Evolutionary conservation across 2,329 filamentous ascomycete genomes (phyloP), one percentile per base, ranked within the genome.

Genomic region (Pseudophaeomoniella oleicola): DNA sequence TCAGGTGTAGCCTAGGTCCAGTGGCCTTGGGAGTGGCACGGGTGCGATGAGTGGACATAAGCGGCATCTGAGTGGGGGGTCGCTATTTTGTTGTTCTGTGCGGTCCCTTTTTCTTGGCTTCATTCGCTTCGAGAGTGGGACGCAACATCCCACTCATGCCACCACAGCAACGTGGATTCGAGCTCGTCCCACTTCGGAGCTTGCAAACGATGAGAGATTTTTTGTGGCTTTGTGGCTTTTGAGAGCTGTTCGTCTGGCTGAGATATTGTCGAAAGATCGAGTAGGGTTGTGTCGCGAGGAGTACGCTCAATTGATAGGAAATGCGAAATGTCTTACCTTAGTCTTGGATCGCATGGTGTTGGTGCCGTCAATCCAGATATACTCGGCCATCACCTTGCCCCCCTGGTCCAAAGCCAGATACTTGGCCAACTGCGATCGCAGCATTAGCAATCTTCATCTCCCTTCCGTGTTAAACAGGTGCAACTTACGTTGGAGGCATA

Each of bases 391-490:
- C 57, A 92, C 71, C 51, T 67, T 69, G 60, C 86, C 87, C 62
- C 81, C 83, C 70, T 96, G 88, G 60, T 86, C 80, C 54, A 96
- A 82, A 55, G 71, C 70, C 66, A 90, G 76, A 73, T 88, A 96
- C 66, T 94, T 94, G 62, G 80, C 68, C 62, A 94, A 78, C 85
- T 94, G n/a, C n/a, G n/a, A n/a, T n/a, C n/a, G n/a, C n/a, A n/a
- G n/a, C n/a, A 62, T 44, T 45, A 34, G 32, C 16, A 19, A 37
- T 50, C 47, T 49, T 45, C 42, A 38, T 46, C 30, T 17, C 32
- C 29, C 16, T 38, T 47, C 42, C 43, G 2, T 6, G 9, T 27
- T n/a, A 27, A 35, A 40, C 16, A 39, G 16, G 36, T 10, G 32
- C 30, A 38, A 57, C 58, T 54, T 42, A 63, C 59, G 44, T 61